Evolutionary conservation across 257 asterid species (phyloP).

Genomic region (Mentha longifolia): DNA sequence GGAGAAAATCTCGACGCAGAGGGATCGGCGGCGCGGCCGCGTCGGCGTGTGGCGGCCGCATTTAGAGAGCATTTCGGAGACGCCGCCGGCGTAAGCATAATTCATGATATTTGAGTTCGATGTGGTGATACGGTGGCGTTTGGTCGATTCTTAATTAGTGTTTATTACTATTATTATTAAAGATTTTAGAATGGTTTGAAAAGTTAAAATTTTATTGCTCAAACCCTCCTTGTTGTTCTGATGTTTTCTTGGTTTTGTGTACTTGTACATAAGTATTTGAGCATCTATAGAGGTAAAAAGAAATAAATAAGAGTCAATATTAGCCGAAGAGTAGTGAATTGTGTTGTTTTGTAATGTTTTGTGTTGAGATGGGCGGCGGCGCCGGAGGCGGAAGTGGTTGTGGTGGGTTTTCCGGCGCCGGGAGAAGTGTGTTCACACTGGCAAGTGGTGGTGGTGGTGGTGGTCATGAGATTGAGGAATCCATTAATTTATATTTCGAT

Average conservation of each 20-base stretch:
- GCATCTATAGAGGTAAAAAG: conserved; percentile 29
- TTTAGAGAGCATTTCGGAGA: conserved; percentile 82
- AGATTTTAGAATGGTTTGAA: conserved; percentile 42
- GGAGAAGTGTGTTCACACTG: background rate
- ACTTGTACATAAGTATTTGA: conserved; percentile 49
- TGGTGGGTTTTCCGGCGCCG: conserved; percentile 12
- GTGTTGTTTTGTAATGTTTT: background rate
- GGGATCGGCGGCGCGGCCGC: conserved; percentile 88
- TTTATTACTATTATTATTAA: conserved; percentile 11
- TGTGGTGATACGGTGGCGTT: no score
- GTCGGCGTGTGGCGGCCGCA: conserved; percentile 89
- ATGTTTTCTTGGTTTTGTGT: background rate
- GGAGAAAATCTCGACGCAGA: conserved; percentile 64
- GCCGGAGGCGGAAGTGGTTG: conserved; percentile 2
- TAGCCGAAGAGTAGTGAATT: background rate
- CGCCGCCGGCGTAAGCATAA: conserved; percentile 51
- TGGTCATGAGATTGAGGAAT: background rate
- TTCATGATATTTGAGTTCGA: background rate
- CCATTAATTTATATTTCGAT: background rate
- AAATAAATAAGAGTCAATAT: background rate
- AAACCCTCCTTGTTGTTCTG: conserved; percentile 17
- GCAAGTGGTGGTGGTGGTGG: background rate
- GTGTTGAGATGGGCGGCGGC: background rate
- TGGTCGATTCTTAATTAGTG: conserved; percentile 1
- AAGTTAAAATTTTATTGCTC: conserved; percentile 28